Conservation (phyloP, 331 rosid genomes). For the Spiraea crenata region DNA sequence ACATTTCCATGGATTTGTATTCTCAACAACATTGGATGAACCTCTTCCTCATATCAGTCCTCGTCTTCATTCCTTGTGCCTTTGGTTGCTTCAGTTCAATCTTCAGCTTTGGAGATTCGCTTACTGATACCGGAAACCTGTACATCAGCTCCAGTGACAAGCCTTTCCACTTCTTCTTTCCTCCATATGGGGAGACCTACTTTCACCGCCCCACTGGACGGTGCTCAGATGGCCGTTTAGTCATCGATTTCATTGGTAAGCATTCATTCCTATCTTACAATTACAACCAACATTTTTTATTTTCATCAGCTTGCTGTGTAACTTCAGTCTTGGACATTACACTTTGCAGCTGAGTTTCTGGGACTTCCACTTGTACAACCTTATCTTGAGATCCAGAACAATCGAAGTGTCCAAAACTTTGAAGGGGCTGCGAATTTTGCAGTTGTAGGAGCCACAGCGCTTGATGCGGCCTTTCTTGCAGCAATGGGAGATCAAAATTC, state of each 20-base stretch:
- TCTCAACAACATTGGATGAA: neutral
- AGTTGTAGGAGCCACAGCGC: constrained; percentile 45
- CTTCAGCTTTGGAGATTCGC: constrained; percentile 36
- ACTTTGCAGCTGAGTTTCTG: constrained; percentile 33
- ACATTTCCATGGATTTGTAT: neutral
- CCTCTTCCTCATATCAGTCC: neutral
- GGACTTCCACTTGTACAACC: constrained; percentile 41
- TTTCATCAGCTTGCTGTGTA: neutral
- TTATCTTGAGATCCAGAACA: constrained; percentile 19
- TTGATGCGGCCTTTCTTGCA: constrained; percentile 31
- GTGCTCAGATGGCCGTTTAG: constrained; percentile 47
- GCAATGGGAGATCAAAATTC: constrained; percentile 29
- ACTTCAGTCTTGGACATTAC: neutral
- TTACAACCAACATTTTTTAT: neutral
- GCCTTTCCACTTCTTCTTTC: constrained; percentile 14
- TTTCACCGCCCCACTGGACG: constrained; percentile 33
- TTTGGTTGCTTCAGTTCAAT: neutral
- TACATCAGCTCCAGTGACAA: neutral
- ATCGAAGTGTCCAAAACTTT: neutral
- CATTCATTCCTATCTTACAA: neutral
- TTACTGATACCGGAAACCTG: constrained; percentile 40
- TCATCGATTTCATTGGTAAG: constrained; percentile 43
- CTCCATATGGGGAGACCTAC: constrained; percentile 41
- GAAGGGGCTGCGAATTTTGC: constrained; percentile 45
- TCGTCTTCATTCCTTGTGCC: neutral